Percentiles rank a stretch among this genome's conserved stretches.
These are phyloP conservation scores for Fraxinus sp. DNA, from an alignment of 305 asterid genomes.

Conservation along the genomic window DNA sequence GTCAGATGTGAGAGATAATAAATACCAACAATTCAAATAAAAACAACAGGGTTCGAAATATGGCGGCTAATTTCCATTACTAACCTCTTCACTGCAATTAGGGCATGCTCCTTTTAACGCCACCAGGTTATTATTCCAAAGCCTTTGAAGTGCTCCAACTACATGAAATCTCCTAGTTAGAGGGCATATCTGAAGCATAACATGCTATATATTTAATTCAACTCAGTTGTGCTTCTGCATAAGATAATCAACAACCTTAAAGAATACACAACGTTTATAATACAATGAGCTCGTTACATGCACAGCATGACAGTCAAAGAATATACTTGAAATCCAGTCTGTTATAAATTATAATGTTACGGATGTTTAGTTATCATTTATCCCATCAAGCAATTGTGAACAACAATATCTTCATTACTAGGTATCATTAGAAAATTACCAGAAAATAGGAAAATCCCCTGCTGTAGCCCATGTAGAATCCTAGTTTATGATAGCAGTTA, in stretches of 20 bases:
- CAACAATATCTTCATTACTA: neutral
- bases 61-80: slow-evolving; percentile 1
- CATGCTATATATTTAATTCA: neutral
- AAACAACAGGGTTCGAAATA: neutral
- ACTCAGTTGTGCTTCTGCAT: neutral
- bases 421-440: neutral
- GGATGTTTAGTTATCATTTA: neutral
- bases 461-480: neutral
- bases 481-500: neutral
- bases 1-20: neutral
- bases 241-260: slow-evolving; percentile 4
- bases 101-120: slow-evolving; percentile 93
- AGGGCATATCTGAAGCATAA: slow-evolving; percentile 5
- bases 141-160: slow-evolving; percentile 89
- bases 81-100: slow-evolving; percentile 93
- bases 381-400: neutral
- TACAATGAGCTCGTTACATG: neutral
- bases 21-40: neutral
- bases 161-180: slow-evolving; percentile 34
- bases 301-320: neutral
- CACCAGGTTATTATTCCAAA: slow-evolving; percentile 84
- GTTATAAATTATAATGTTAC: neutral
- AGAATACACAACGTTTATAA: neutral
- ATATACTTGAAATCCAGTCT: neutral
- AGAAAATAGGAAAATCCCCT: neutral